A percentile compares a stretch with the other conserved stretches of the same genome.
These are phyloP conservation scores for Podaxis rugospora DNA, from an alignment of 768 basidiomycete genomes.

Conservation along the genomic window DNA sequence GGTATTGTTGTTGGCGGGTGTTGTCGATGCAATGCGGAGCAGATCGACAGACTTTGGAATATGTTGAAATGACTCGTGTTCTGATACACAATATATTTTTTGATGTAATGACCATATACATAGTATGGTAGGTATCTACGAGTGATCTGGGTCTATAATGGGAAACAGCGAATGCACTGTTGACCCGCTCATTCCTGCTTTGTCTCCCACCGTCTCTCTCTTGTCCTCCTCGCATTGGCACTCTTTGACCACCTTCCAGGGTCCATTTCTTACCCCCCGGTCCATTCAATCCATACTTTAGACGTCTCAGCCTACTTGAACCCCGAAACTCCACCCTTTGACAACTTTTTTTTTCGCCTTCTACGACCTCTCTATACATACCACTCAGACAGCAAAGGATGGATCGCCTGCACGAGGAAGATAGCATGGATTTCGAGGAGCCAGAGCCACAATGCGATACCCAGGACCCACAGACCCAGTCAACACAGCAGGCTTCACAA, in stretches of 20 bases:
- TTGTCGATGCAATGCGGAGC: slow-evolving; percentile 53
- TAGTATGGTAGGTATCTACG: not conserved
- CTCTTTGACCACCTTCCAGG: not conserved
- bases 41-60: slow-evolving; percentile 31
- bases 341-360: not conserved
- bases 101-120: not conserved
- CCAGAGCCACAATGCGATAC: slow-evolving; percentile 19
- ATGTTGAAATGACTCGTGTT: not conserved
- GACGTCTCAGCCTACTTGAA: slow-evolving; percentile 28
- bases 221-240: not conserved
- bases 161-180: slow-evolving; percentile 5
- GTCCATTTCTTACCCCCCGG: not conserved
- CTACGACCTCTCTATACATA: slow-evolving; percentile 7
- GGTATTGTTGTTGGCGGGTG: slow-evolving; percentile 61
- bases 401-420: slow-evolving; percentile 14
- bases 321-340: not conserved
- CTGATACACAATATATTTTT: slow-evolving; percentile 4
- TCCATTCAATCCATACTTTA: not conserved
- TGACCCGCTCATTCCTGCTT: not conserved
- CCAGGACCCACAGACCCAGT: slow-evolving; percentile 38
- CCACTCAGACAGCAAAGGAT: slow-evolving; percentile 13
- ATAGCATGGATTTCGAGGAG: slow-evolving; percentile 21
- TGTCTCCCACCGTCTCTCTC: not conserved
- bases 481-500: slow-evolving; percentile 41
- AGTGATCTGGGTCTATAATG: slow-evolving; percentile 7